phyloP scores from a whole-genome alignment of 2,329 filamentous ascomycete genomes.

The Hypocreales sp. region DNA sequence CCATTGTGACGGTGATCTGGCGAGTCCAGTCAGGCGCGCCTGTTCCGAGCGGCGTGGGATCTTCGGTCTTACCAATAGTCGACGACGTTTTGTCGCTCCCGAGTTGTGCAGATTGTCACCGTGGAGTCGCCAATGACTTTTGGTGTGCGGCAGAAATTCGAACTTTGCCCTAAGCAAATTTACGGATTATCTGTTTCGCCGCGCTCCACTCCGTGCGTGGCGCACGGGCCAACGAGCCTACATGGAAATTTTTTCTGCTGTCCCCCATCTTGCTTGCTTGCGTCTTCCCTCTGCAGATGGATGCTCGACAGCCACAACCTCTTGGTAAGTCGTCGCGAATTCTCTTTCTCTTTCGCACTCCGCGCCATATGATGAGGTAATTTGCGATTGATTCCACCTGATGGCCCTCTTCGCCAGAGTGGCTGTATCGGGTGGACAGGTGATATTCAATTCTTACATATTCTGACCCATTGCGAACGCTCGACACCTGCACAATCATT shows the following conservation, averaged over 20 bases:
- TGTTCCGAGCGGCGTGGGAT: no score
- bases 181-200: slow-evolving; percentile 15
- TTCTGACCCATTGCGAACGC: slow-evolving; percentile 48
- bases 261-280: no score
- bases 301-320: background rate
- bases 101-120: slow-evolving; percentile 19
- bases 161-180: slow-evolving; percentile 25
- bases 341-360: slow-evolving; percentile 3
- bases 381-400: slow-evolving; percentile 92
- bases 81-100: slow-evolving; percentile 21
- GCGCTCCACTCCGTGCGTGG: background rate
- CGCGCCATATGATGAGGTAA: slow-evolving; percentile 76
- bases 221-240: slow-evolving; percentile 5
- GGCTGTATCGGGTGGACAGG: slow-evolving; percentile 57
- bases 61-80: slow-evolving; percentile 24
- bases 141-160: slow-evolving; percentile 24
- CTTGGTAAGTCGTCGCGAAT: slow-evolving; percentile 12
- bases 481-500: no score
- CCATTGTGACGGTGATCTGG: slow-evolving; percentile 56
- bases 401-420: slow-evolving; percentile 85
- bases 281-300: background rate
- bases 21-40: no score
- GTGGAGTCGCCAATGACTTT: slow-evolving; percentile 21
- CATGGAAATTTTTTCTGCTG: background rate
- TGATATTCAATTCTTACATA: slow-evolving; percentile 99